phyloP scores from a whole-genome alignment of 148 eudicot genomes.

The Vaccinium corymbosum region DNA sequence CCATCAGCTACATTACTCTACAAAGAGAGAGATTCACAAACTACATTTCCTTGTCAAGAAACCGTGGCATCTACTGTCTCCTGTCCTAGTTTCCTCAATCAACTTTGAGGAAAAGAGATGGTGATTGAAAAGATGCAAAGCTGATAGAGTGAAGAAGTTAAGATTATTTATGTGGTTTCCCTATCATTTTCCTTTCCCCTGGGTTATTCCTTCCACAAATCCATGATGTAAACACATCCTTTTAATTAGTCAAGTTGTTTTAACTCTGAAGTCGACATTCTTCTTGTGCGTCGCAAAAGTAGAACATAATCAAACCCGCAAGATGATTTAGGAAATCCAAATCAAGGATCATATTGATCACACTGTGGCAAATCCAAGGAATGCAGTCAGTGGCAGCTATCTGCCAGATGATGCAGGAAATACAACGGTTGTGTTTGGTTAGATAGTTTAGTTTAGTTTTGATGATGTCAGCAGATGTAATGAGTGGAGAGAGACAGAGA shows the following conservation, averaged over 20 bases:
- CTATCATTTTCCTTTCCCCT: not conserved
- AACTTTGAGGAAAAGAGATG: not conserved
- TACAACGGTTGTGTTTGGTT: not conserved
- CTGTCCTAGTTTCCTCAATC: not conserved
- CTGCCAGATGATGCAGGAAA: not conserved
- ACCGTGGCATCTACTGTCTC: not conserved
- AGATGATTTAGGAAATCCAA: not conserved
- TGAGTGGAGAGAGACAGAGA: too few species aligned
- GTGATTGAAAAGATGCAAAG: not conserved
- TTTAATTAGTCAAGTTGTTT: not conserved
- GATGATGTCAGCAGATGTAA: too few species aligned
- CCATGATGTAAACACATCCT: not conserved
- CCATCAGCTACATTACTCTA: not conserved
- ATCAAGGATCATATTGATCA: constrained; percentile 2
- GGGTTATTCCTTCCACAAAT: too few species aligned
- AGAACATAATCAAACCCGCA: not conserved
- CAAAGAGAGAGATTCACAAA: not conserved
- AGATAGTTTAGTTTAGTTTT: too few species aligned
- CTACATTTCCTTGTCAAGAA: not conserved
- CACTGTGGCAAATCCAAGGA: not conserved
- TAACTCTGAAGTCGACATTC: not conserved
- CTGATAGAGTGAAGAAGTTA: not conserved
- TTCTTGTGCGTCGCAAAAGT: not conserved
- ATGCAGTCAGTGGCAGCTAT: not conserved
- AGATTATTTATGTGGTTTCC: too few species aligned